Conservation (phyloP, 139 green algal genomes). For the Chlamydomonas incerta region DNA sequence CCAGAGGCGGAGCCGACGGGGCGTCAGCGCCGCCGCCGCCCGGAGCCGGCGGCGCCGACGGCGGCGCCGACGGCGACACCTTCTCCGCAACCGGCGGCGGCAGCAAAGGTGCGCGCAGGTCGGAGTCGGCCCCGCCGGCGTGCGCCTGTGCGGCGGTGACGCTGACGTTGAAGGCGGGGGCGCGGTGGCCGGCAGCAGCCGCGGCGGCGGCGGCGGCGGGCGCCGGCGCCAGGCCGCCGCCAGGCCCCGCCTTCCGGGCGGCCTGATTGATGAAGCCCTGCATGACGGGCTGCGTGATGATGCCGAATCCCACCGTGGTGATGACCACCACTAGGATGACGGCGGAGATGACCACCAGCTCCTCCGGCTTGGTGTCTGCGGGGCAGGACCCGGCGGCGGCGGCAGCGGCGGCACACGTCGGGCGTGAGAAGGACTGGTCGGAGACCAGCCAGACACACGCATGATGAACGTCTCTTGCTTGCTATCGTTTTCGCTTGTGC, state of each 20-base stretch:
- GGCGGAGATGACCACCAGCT: constrained; percentile 22
- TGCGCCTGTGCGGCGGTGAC: no score
- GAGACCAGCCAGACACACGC: background rate
- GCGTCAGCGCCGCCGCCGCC: no score
- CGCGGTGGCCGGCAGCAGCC: background rate
- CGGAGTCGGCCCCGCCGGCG: background rate
- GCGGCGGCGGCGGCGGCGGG: no score
- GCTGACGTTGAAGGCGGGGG: no score
- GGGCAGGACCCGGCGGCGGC: no score
- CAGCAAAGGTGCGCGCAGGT: background rate
- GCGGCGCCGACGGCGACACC: no score
- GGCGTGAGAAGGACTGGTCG: no score
- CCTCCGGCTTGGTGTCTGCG: background rate
- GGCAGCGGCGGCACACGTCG: no score
- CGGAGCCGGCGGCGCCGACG: no score
- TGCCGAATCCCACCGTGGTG: constrained; percentile 41
- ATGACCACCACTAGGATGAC: constrained; percentile 39
- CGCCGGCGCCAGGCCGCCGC: no score
- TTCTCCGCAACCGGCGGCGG: background rate
- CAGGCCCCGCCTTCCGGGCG: no score
- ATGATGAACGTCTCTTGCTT: background rate
- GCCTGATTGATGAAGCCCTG: background rate
- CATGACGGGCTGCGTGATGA: constrained; percentile 27
- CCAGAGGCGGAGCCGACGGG: no score
- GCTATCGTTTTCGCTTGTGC: background rate